Base-by-base conservation (phyloP, 2,329 filamentous ascomycete genomes). In the Cordyceps javanica region DNA sequence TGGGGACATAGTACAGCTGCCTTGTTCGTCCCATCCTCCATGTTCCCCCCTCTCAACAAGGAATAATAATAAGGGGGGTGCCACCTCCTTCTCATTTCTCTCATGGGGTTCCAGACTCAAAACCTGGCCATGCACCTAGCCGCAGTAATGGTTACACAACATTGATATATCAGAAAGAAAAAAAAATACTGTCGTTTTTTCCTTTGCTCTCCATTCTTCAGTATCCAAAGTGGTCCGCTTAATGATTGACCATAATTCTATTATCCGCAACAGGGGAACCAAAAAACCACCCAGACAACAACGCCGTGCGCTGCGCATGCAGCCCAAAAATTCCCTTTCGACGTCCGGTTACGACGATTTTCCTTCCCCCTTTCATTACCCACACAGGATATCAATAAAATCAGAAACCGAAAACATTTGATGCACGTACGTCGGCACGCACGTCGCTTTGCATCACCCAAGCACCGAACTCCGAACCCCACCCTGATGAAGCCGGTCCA, bases 401-500 rank as follows among this genome's bases (percentile, higher is more conserved):
- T 21, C 11, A 32, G 34, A 48, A 21, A 2, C 30, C 34, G 28
- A 30, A 46, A 38, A 38, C 14, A 42, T 16, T 23, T 9, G 34
- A 55, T 46, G 25, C 32, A 46, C 48, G 42, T 46, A 39, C 53
- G 36, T 30, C 19, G 8, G 16, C 42, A 34, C 42, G 39, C 53
- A 55, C 49, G 53, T 54, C 52, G 46, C 28, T 36, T 48, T 48
- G 48, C 55, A 44, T 45, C 48, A 52, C 46, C 46, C 55, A 52
- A 46, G 55, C 48, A 32, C 55, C 48, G 49, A 55, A 42, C 55
- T 58, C 60, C 60, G 59, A 62, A 56, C 44, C 59, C 61, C 60
- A 59, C 58, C 53, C 57, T 54, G 34, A 58, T 46, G 42, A 57
- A 58, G 42, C 59, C 60, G 65, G 62, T 67, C 66, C 63, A 67